Evolutionary conservation across 2,329 filamentous ascomycete species (phyloP).

Genomic region (Penicillium verrucosum): DNA sequence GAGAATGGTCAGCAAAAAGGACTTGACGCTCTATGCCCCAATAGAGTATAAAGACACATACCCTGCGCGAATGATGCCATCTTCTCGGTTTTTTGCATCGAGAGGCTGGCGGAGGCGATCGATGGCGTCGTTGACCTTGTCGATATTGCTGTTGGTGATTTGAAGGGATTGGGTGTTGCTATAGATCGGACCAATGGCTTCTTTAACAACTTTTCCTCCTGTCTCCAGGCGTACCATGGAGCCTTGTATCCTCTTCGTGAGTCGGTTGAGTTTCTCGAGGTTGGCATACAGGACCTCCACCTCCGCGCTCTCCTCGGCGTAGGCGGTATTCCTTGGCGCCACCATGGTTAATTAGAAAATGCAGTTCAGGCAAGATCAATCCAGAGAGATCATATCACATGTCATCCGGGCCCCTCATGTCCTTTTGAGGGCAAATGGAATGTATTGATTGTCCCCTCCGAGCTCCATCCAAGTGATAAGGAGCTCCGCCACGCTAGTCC

Average conservation of each 20-base stretch:
- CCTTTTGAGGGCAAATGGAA: background rate
- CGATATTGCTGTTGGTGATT: constrained; percentile 83
- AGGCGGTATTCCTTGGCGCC: constrained; percentile 54
- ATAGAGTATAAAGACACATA: constrained; percentile 32
- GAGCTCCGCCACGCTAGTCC: constrained; percentile 23
- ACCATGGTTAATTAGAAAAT: constrained; percentile 44
- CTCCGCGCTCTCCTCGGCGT: constrained; percentile 65
- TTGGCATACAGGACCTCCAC: constrained; percentile 65
- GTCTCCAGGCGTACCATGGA: constrained; percentile 79
- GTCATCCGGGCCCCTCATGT: constrained; percentile 10
- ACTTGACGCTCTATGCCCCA: background rate
- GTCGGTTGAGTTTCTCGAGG: constrained; percentile 85
- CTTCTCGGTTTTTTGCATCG: constrained; percentile 87
- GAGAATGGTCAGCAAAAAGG: background rate
- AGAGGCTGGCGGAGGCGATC: constrained; percentile 85
- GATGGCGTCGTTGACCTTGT: constrained; percentile 79
- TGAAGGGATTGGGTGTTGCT: constrained; percentile 89
- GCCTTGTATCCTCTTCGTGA: constrained; percentile 93
- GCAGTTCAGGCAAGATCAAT: constrained; percentile 15
- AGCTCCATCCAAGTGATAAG: constrained; percentile 17
- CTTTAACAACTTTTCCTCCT: constrained; percentile 84
- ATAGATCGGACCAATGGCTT: constrained; percentile 88
- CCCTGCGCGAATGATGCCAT: constrained; percentile 83
- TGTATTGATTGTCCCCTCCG: constrained; percentile 5
- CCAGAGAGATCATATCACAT: constrained; percentile 18